Percentiles rank a stretch among this genome's conserved stretches.
Evolutionary conservation across 179 eudicot genomes (phyloP).

Genomic region (Pouteria campechiana): DNA sequence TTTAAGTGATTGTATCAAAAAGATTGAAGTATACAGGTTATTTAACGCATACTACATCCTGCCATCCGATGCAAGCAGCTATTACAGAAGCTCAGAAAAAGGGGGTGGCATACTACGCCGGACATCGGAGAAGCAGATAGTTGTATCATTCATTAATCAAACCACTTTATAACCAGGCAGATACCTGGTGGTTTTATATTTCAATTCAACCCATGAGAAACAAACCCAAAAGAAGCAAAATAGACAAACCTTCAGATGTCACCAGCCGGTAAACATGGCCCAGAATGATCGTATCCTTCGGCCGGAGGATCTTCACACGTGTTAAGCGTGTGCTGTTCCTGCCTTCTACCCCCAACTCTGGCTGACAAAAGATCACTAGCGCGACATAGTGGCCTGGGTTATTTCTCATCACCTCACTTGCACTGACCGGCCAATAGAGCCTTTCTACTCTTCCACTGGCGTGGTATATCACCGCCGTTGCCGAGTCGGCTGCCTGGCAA

Average conservation of each 20-base stretch:
- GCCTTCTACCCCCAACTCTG: conserved; percentile 18
- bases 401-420: conserved; percentile 66
- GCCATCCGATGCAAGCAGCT: too few species aligned
- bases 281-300: conserved; percentile 65
- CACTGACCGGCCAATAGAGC: conserved; percentile 66
- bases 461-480: conserved; percentile 86
- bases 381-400: conserved; percentile 94
- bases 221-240: background rate
- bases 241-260: conserved; percentile 65
- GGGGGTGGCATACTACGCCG: too few species aligned
- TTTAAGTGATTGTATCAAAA: too few species aligned
- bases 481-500: conserved; percentile 96
- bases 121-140: too few species aligned
- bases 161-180: too few species aligned
- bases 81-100: too few species aligned
- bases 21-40: too few species aligned
- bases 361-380: conserved; percentile 80
- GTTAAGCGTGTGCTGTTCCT: conserved; percentile 51
- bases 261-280: conserved; percentile 87
- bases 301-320: conserved; percentile 83
- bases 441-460: conserved; percentile 79
- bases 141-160: too few species aligned
- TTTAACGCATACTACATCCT: too few species aligned
- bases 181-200: too few species aligned
- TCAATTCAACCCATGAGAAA: too few species aligned